These are phyloP conservation scores for Mycena sp. DNA, from an alignment of 1,284 basidiomycete species.

Conservation along the genomic window DNA sequence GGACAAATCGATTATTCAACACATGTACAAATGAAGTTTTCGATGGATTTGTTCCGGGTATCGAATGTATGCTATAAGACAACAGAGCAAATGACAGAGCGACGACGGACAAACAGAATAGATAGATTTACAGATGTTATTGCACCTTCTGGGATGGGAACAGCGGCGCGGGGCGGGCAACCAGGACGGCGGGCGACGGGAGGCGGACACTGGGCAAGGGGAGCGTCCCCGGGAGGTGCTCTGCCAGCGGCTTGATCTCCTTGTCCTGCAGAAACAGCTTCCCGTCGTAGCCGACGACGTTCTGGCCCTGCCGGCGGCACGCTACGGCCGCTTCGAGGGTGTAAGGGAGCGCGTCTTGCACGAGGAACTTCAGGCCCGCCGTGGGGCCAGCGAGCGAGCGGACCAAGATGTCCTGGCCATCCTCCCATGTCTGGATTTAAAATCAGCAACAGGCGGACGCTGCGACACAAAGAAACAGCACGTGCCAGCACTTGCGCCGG, in stretches of 20 bases:
- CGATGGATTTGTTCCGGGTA: no score
- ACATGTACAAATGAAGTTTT: not conserved
- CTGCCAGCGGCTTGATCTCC: not conserved
- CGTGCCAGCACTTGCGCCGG: conserved; percentile 15
- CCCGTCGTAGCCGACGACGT: not conserved
- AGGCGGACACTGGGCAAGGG: not conserved
- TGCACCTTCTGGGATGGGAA: not conserved
- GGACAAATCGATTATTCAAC: not conserved
- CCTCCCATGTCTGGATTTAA: not conserved
- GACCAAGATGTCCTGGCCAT: not conserved
- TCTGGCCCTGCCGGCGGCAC: conserved; percentile 5
- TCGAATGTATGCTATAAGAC: not conserved
- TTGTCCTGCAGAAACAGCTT: conserved; percentile 7
- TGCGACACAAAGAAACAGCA: not conserved
- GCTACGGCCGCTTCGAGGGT: conserved; percentile 13
- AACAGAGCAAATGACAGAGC: conserved; percentile 10
- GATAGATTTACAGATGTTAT: not conserved
- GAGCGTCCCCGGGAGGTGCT: not conserved
- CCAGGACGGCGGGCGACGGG: not conserved
- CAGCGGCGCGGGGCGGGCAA: not conserved
- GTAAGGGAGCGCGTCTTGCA: conserved; percentile 6
- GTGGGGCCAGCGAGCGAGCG: conserved; percentile 3
- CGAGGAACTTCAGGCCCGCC: not conserved
- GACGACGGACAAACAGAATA: not conserved
- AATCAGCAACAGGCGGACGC: not conserved